Percentiles rank a stretch among this genome's conserved stretches.
These are phyloP conservation scores for Orobanche coerulescens DNA, from an alignment of 257 asterid species.

Conservation along the genomic window DNA sequence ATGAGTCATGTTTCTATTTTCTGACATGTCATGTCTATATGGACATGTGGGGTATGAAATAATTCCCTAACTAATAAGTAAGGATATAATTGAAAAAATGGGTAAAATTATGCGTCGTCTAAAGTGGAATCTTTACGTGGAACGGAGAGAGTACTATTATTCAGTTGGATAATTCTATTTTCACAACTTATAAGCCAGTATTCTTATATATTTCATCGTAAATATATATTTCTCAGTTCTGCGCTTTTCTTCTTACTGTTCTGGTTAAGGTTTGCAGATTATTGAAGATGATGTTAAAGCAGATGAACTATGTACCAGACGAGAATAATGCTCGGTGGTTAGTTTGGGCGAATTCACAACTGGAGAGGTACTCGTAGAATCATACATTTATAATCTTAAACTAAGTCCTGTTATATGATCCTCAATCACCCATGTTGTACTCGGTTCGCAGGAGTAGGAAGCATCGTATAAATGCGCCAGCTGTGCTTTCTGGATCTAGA, in stretches of 20 bases:
- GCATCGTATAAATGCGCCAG: conserved; percentile 49
- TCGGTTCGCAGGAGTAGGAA: conserved; percentile 45
- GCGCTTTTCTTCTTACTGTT: conserved; percentile 29
- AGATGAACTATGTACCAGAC: conserved; percentile 76
- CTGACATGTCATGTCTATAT: too few species aligned
- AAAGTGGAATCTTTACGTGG: too few species aligned
- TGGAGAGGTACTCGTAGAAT: conserved; percentile 56
- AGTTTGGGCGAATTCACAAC: conserved; percentile 47
- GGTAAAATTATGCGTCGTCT: too few species aligned
- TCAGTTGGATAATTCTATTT: too few species aligned
- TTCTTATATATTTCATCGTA: background rate
- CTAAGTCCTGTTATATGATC: background rate
- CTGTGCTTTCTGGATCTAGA: conserved; percentile 68
- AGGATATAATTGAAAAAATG: too few species aligned
- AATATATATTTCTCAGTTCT: conserved; percentile 21
- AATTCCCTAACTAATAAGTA: too few species aligned
- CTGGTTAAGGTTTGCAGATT: conserved; percentile 51
- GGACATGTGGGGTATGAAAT: too few species aligned
- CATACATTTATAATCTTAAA: background rate
- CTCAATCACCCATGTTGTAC: conserved; percentile 17
- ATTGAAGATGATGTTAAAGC: conserved; percentile 67
- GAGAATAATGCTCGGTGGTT: conserved; percentile 94
- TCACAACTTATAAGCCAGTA: background rate
- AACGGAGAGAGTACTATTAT: too few species aligned
- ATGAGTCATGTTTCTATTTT: too few species aligned